Conservation (phyloP, 352 stramenopile genomes). For the Globisporangium parvum region DNA sequence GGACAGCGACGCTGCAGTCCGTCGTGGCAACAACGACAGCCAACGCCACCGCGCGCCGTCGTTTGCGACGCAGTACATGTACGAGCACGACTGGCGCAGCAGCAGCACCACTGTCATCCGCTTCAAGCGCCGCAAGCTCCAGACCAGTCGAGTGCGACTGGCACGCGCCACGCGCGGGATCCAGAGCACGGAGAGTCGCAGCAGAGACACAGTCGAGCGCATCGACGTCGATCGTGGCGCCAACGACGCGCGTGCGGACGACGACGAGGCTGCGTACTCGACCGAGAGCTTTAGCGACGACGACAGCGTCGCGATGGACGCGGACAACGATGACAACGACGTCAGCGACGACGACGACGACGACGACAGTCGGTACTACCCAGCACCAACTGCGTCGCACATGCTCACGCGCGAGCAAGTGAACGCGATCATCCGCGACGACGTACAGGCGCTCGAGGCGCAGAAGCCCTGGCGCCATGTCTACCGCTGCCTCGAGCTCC, state of each 20-base stretch:
- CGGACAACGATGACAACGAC: background rate
- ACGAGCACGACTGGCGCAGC: no score
- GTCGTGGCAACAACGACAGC: background rate
- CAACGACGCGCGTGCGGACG: background rate
- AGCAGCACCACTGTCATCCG: no score
- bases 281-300: background rate
- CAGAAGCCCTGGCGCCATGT: constrained; percentile 38
- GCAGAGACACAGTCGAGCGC: no score
- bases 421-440: constrained; percentile 16
- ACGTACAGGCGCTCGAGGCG: constrained; percentile 20
- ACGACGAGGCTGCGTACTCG: background rate
- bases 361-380: background rate
- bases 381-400: background rate
- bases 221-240: background rate
- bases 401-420: constrained; percentile 12
- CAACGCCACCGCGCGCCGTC: no score
- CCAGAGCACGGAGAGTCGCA: no score
- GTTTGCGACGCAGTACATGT: no score
- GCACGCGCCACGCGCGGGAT: no score
- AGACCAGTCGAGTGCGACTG: no score
- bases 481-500: constrained; percentile 35
- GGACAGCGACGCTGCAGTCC: background rate
- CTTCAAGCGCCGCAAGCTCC: no score
- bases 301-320: background rate
- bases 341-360: constrained; percentile 3